A percentile compares a stretch with the other conserved stretches of the same genome.
These are phyloP conservation scores for Agaricus blazei DNA, from an alignment of 768 basidiomycete genomes.

Conservation along the genomic window DNA sequence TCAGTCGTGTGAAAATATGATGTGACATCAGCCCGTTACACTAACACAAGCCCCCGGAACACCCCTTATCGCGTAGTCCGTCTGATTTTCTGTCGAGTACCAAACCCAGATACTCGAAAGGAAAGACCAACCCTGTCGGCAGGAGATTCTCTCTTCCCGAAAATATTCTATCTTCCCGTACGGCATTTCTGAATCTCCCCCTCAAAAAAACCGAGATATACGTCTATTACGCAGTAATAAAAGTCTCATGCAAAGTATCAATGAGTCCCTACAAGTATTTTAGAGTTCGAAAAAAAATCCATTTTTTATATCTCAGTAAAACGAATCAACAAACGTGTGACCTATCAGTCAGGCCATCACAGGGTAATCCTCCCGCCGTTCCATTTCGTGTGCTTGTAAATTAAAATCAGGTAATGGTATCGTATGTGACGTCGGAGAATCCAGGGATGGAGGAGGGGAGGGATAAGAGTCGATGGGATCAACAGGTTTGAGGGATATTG, in stretches of 20 bases:
- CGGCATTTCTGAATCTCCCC: not conserved
- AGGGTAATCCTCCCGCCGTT: not conserved
- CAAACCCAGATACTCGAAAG: no score
- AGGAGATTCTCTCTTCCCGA: no score
- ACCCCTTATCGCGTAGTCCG: not conserved
- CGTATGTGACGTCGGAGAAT: slow-evolving; percentile 27
- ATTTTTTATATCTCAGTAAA: not conserved
- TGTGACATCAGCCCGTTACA: not conserved
- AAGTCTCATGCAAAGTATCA: not conserved
- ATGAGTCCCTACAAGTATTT: not conserved
- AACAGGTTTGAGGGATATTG: slow-evolving; percentile 10
- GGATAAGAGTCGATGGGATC: slow-evolving; percentile 42
- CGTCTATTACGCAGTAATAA: no score
- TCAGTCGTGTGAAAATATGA: slow-evolving; percentile 31
- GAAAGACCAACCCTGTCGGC: no score
- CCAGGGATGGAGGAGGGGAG: slow-evolving; percentile 38
- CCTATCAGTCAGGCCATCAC: not conserved
- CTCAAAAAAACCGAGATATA: no score
- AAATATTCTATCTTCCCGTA: not conserved
- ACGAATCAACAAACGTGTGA: no score
- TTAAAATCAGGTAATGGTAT: slow-evolving; percentile 17
- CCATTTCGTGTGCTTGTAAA: slow-evolving; percentile 4
- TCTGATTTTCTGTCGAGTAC: no score
- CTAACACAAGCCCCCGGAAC: not conserved
- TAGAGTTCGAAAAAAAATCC: not conserved